Base-by-base conservation (phyloP, 2,329 filamentous ascomycete species). In the Alternaria burnsii region DNA sequence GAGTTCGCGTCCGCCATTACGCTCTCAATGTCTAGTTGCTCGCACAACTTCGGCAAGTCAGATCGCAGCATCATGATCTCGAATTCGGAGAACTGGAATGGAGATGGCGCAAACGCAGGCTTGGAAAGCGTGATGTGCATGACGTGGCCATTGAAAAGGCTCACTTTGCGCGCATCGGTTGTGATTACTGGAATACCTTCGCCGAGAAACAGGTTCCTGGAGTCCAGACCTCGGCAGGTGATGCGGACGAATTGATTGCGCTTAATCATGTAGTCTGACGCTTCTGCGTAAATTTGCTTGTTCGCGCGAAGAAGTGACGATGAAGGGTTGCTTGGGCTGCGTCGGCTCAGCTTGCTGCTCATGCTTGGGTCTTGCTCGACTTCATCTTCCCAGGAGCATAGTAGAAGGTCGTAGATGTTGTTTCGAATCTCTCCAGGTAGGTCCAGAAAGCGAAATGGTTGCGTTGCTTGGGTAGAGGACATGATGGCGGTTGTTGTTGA, bases 191-290 rank as follows among this genome's bases (percentile, higher is more conserved):
- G 66, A 44, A 72, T 68, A 5, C 61, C 62, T 24, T 67, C 66
- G 26, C 60, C 57, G 28, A 72, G 63, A 32, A 71, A 70, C 18
- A 72, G 52, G 22, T 59, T 62, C 34, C 66, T 60, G 9, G 60
- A 59, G 24, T 71, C 61, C 51, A 72, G 43, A 40, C 69, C 69
- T 52, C 66, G 63, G 47, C 71, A 73, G 32, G 66, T 70, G 30
- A 73, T 57, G 48, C 67, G 71, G 22, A 73, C 65, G 41, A 72
- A 71, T 47, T 71, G 70, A 44, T 71, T 72, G 40, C 69, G 67
- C 62, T 67, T 72, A 57, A 69, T 68, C 68, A 70, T 72, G 54
- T 71, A 69, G 52, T 72, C 71, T 50, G 62, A 70, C 8, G 71
- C 70, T 58, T 74, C 71, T 40, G 59, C 57, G 43, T 74, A 61